These are phyloP conservation scores for Trichosanthes cucumerina DNA, from an alignment of 306 rosid genomes.

Conservation along the genomic window DNA sequence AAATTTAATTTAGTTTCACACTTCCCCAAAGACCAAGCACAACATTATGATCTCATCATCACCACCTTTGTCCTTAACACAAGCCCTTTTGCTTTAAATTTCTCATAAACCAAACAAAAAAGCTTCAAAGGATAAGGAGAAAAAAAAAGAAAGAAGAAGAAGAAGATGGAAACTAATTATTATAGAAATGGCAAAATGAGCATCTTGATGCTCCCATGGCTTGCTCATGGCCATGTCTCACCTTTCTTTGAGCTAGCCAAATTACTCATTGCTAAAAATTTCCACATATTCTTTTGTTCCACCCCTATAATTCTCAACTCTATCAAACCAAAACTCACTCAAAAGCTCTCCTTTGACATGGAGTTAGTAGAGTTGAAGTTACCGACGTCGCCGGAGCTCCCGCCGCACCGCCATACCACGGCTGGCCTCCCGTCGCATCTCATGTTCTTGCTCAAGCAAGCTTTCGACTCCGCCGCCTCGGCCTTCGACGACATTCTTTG, in stretches of 20 bases:
- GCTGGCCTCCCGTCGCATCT: constrained; percentile 20
- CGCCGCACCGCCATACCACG: constrained; percentile 18
- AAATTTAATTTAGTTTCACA: too few species aligned
- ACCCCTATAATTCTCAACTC: constrained; percentile 15
- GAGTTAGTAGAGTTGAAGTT: constrained; percentile 17
- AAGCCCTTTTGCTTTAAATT: background rate
- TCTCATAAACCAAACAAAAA: background rate
- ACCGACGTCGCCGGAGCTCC: constrained; percentile 16
- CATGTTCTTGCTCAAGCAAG: constrained; percentile 17
- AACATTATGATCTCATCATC: too few species aligned
- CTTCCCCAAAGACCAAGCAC: too few species aligned
- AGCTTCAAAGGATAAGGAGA: too few species aligned
- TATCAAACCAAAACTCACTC: constrained; percentile 4
- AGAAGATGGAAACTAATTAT: background rate
- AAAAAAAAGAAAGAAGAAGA: background rate
- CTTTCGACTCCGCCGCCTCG: constrained; percentile 20
- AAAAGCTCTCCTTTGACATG: background rate
- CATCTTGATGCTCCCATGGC: constrained; percentile 24
- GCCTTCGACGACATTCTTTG: constrained; percentile 5
- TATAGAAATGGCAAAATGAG: background rate
- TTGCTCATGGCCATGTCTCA: constrained; percentile 30
- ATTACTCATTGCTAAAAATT: constrained; percentile 4
- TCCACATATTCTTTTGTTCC: constrained; percentile 18
- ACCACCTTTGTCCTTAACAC: background rate
- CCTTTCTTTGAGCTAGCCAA: constrained; percentile 29